phyloP scores from a whole-genome alignment of 805 yeast species.

The Schwanniomyces occidentalis region DNA sequence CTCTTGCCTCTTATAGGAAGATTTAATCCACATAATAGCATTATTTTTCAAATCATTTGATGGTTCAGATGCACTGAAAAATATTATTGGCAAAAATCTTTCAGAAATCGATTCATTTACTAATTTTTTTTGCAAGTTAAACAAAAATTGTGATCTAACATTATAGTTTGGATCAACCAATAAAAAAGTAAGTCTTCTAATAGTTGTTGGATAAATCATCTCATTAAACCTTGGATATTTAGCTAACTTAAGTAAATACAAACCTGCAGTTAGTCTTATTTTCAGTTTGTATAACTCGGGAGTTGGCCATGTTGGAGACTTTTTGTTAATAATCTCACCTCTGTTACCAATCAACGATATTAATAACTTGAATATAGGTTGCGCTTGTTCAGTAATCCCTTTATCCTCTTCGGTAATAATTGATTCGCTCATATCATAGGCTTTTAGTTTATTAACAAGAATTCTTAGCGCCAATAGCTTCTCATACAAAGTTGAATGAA shows the following conservation, averaged over 20 bases:
- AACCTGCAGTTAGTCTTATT: slow-evolving; percentile 68
- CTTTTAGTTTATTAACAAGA: slow-evolving; percentile 59
- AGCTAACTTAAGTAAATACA: slow-evolving; percentile 63
- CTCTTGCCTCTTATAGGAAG: slow-evolving; percentile 46
- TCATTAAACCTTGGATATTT: slow-evolving; percentile 51
- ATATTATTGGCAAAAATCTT: slow-evolving; percentile 64
- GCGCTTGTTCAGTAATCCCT: slow-evolving; percentile 45
- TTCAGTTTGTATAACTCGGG: slow-evolving; percentile 62
- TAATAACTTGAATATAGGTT: slow-evolving; percentile 67
- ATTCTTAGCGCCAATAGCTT: slow-evolving; percentile 56
- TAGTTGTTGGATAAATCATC: slow-evolving; percentile 51
- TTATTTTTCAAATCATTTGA: slow-evolving; percentile 47
- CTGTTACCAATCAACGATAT: slow-evolving; percentile 68
- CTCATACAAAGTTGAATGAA: slow-evolving; percentile 37
- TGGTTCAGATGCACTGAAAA: slow-evolving; percentile 80
- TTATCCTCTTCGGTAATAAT: slow-evolving; percentile 24
- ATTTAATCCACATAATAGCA: slow-evolving; percentile 69
- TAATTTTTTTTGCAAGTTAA: slow-evolving; percentile 50
- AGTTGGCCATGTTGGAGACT: slow-evolving; percentile 52
- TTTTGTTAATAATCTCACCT: slow-evolving; percentile 67
- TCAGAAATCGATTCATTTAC: slow-evolving; percentile 58
- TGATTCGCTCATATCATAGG: slow-evolving; percentile 10
- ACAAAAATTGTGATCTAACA: slow-evolving; percentile 56
- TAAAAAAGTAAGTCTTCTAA: slow-evolving; percentile 54
- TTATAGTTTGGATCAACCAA: slow-evolving; percentile 65